phyloP scores from a whole-genome alignment of 1,139 yeast genomes.

The Fermentozyma sake region DNA sequence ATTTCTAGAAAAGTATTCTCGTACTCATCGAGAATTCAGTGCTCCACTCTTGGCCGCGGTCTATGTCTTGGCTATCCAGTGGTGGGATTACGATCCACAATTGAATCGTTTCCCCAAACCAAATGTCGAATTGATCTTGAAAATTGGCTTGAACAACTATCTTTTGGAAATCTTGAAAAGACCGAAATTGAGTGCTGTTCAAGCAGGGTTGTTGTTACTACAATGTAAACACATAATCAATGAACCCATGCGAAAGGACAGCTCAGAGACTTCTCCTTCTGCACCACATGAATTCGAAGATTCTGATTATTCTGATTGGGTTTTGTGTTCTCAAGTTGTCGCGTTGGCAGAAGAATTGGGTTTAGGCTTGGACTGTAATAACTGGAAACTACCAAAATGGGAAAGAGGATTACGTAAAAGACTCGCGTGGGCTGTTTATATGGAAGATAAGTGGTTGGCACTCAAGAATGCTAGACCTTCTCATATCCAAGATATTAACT shows the following conservation, averaged over 20 bases:
- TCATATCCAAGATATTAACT: constrained; percentile 62
- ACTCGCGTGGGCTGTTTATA: constrained; percentile 88
- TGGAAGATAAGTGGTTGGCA: constrained; percentile 86
- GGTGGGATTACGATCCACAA: constrained; percentile 82
- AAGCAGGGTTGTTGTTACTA: constrained; percentile 65
- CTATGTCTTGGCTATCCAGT: constrained; percentile 68
- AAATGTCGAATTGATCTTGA: constrained; percentile 44
- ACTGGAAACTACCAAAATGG: constrained; percentile 91
- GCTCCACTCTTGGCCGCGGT: constrained; percentile 77
- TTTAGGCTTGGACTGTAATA: constrained; percentile 76
- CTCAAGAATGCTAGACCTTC: constrained; percentile 77
- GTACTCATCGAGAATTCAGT: constrained; percentile 74
- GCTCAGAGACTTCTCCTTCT: constrained; percentile 3
- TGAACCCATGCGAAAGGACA: constrained; percentile 10
- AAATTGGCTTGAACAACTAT: constrained; percentile 53
- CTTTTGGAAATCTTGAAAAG: constrained; percentile 65
- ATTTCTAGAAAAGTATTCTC: constrained; percentile 67
- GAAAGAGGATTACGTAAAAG: constrained; percentile 80
- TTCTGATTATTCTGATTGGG: constrained; percentile 70
- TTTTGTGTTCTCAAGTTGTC: constrained; percentile 79
- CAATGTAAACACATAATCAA: constrained; percentile 53
- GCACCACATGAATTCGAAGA: constrained; percentile 20
- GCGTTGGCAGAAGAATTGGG: constrained; percentile 85
- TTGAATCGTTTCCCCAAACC: constrained; percentile 64
- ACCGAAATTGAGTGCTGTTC: constrained; percentile 77